Evolutionary conservation across 2,329 filamentous ascomycete species (phyloP), one percentile per base, ranked within the genome.

Genomic region (Pseudocercospora macadamiae): DNA sequence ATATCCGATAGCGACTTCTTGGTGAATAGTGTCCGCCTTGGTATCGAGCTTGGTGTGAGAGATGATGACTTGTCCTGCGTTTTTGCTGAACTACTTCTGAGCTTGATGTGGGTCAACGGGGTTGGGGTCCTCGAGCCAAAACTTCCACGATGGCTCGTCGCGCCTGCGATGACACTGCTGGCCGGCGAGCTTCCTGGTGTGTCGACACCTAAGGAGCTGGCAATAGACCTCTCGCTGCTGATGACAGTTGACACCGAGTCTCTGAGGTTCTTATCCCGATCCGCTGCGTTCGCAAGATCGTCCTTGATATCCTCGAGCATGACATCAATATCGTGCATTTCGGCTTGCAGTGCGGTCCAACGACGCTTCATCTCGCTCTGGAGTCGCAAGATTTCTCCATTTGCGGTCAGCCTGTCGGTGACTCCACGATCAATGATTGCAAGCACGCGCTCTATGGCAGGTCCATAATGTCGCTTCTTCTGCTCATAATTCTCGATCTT

Each of bases 371-470:
- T 89, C 68, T 97, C 93, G 5, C 86, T 85, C 69, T 96, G 89
- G 28, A 97, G 80, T 44, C 92, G 86, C 25, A 97, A 76, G 62
- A 97, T 95, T 75, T 97, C 95, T 44, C 95, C 95, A 71, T 99
- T 97, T 55, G 97, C 91, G 0, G 95, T 97, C 51, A 97, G 80
- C n/a, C 95, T 86, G 70, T 97, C 92, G 71, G 90, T 90, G 69
- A 97, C 89, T n/a, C 95, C 95, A 71, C 91, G 93, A 67, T 97
- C 91, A 51, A 97, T 97, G 71, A 97, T 96, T 36, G 89, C 87
- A 16, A 97, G 78, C 6, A 99, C 91, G 39, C 93, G 86, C 72
- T 95, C 91, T 71, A 99, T 96, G 1, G 95, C 93, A 8, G 93
- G 91, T 1, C 92, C 89, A 70, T 97, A 99, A 73, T 97, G 93